Conservation (phyloP, 257 asterid genomes). For the Salvia rosmarinus region DNA sequence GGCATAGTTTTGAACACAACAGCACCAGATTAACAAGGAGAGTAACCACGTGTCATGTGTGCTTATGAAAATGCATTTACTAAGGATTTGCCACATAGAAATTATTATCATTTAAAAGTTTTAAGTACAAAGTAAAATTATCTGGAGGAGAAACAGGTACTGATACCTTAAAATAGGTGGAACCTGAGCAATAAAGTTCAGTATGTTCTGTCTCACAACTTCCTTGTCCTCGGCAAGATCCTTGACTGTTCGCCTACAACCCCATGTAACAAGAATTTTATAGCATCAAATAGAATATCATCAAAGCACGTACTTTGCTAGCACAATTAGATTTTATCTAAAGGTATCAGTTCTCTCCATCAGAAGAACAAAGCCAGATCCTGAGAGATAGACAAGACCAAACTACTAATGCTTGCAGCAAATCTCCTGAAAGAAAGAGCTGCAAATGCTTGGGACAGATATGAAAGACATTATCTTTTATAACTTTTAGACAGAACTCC, state of each 20-base stretch:
- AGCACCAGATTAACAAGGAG: not conserved
- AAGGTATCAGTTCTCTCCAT: not conserved
- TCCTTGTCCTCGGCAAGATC: constrained; percentile 84
- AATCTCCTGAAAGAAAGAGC: not conserved
- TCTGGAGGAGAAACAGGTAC: not conserved
- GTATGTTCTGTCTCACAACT: constrained; percentile 85
- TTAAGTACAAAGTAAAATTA: not conserved
- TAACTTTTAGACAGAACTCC: not conserved
- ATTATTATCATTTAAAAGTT: not conserved
- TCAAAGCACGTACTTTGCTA: not conserved
- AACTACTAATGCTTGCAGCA: not conserved
- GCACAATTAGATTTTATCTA: constrained; percentile 5
- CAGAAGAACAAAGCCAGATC: not conserved
- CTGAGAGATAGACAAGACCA: not conserved
- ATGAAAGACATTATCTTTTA: not conserved
- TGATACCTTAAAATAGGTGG: constrained; percentile 85
- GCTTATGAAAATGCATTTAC: not conserved
- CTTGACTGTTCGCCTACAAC: constrained; percentile 77
- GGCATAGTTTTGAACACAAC: not conserved
- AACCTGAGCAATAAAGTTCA: constrained; percentile 72
- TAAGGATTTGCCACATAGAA: not conserved
- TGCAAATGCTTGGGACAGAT: not conserved
- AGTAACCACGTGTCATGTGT: not conserved
- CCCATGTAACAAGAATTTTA: constrained; percentile 18
- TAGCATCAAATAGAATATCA: constrained; percentile 12